Conservation (phyloP, 768 basidiomycete genomes). For the Tephrocybe rancida region DNA sequence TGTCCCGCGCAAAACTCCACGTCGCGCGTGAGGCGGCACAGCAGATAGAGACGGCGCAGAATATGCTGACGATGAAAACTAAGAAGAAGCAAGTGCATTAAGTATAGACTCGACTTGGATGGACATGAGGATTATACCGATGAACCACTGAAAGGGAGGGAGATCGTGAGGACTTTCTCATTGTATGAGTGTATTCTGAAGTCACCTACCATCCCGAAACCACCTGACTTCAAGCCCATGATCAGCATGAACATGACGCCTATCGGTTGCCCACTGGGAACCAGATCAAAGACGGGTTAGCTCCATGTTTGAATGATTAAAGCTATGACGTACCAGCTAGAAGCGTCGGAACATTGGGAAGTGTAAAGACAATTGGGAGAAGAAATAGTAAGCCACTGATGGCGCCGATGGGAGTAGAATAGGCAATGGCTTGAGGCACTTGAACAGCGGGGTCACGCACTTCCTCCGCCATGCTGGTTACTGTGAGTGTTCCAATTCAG, state of each 20-base stretch:
- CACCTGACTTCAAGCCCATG: conserved; percentile 63
- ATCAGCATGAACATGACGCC: conserved; percentile 63
- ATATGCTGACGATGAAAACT: conserved; percentile 59
- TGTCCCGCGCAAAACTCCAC: conserved; percentile 73
- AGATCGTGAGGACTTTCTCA: neutral
- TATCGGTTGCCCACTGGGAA: conserved; percentile 63
- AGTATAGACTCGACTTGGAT: neutral
- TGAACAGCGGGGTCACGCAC: conserved; percentile 57
- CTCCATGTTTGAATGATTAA: conserved; percentile 6
- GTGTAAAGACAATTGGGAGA: conserved; percentile 65
- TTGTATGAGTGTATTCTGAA: no score
- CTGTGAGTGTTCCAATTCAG: conserved; percentile 35
- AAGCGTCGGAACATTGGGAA: conserved; percentile 57
- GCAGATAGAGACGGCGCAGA: conserved; percentile 67
- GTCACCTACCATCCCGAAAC: conserved; percentile 63
- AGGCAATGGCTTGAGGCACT: conserved; percentile 56
- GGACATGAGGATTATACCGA: conserved; percentile 31
- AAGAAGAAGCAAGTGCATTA: conserved; percentile 1
- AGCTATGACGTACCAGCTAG: conserved; percentile 42
- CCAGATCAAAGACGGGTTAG: conserved; percentile 24
- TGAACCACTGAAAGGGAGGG: conserved; percentile 35
- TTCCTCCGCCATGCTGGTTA: conserved; percentile 71
- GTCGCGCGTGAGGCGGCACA: conserved; percentile 71
- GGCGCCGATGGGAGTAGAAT: conserved; percentile 55
- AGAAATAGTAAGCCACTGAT: conserved; percentile 55